Conservation (phyloP, 2,329 filamentous ascomycete species). For the Nothophoma quercina region DNA sequence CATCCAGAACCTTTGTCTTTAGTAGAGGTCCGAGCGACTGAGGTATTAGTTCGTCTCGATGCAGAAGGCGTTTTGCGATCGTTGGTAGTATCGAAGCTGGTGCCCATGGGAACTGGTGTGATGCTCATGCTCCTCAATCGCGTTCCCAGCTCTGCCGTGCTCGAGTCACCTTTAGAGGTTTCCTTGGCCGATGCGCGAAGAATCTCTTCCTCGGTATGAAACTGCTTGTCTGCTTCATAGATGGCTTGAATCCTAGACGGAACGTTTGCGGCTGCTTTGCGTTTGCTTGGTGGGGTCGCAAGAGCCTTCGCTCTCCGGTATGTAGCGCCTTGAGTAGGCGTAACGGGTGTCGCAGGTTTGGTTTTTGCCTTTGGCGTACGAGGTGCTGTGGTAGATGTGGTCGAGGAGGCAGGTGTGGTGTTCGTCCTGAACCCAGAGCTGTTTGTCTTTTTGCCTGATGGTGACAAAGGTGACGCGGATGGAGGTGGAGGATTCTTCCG, state of each 20-base stretch:
- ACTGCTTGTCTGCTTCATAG: background rate
- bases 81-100: background rate
- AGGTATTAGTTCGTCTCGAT: too few relatives aligned
- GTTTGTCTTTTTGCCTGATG: constrained; percentile 8
- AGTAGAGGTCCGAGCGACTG: too few relatives aligned
- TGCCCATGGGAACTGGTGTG: constrained; percentile 31
- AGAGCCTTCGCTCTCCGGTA: background rate
- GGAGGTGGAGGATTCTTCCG: background rate
- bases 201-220: background rate
- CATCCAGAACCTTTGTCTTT: background rate
- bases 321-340: background rate
- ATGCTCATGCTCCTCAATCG: constrained; percentile 18
- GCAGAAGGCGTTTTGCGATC: too few relatives aligned
- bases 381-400: background rate
- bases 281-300: background rate
- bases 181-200: background rate
- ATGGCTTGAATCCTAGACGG: background rate
- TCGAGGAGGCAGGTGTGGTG: background rate
- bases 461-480: background rate
- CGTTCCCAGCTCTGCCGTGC: background rate
- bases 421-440: constrained; percentile 13
- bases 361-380: background rate
- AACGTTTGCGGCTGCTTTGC: background rate
- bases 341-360: background rate
- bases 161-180: background rate